Evolutionary conservation across 2,329 filamentous ascomycete genomes (phyloP), one percentile per base, ranked within the genome.

Genomic region (Acrocalymma vagum): DNA sequence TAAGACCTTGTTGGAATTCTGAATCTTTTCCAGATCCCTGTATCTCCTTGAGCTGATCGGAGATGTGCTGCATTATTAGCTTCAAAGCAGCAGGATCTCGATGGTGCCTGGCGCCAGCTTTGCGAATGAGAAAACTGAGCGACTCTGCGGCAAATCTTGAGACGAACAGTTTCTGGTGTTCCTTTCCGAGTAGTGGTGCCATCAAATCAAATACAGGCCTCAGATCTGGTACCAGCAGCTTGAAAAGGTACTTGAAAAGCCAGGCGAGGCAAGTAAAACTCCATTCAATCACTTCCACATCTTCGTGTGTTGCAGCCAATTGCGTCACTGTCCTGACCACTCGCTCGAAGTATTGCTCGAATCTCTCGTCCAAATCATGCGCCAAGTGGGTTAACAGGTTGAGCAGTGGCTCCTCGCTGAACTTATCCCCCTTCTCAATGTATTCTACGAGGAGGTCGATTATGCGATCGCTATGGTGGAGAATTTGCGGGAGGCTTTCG

Each of bases 181-280:
- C 79, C 68, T 88, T 92, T 50, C 93, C 94, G 20, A 99, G 81
- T 36, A 97, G 79, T 3, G 91, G 87, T 1, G 88, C 82, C 75
- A 99, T 84, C 36, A 94, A 83, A 61, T 90, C 82, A 64, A 90
- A 92, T 2, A 95, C 86, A 30, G 93, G 90, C 48, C 88, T 80
- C 49, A 99, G 73, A 63, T 99, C 89, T 4, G 90, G 87, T 0
- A 94, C 88, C 15, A 99, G 73, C 1, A 97, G 80, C 51, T 90
- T 85, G 2, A 91, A 95, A 5, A 99, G 81, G 63, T 97, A 97
- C 67, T 99, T 99, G 81, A 99, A 96, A 26, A 97, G 78, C 78
- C 95, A 99, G 29, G 94, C 91, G 40, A 99, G 78, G 56, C 90
- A 92, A 9, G 87, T 90, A 72, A 99, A 99, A 34, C 90, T 93